Conservation (phyloP, 106 monocot species). For the Apostasia shenzhenica region DNA sequence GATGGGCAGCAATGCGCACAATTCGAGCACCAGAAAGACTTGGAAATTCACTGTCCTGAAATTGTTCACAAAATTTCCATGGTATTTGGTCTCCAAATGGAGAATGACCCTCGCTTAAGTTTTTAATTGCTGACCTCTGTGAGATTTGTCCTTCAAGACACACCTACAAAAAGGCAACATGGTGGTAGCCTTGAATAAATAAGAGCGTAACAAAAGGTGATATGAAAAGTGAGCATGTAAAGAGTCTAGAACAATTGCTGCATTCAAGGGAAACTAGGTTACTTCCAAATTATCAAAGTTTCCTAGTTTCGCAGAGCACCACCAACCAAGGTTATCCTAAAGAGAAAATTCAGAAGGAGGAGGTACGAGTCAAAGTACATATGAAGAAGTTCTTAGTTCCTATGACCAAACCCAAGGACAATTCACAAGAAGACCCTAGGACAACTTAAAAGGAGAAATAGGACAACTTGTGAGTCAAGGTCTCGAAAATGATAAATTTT, state of each 20-base stretch:
- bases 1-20: slow-evolving; percentile 96
- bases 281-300: background rate
- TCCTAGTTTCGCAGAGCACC: too few relatives aligned
- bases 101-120: slow-evolving; percentile 63
- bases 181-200: background rate
- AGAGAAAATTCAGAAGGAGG: too few relatives aligned
- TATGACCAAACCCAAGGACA: too few relatives aligned
- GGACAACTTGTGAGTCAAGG: too few relatives aligned
- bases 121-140: slow-evolving; percentile 66
- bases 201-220: background rate
- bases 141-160: slow-evolving; percentile 98
- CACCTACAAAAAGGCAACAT: slow-evolving; percentile 37
- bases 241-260: too few relatives aligned
- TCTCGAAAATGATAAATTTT: too few relatives aligned
- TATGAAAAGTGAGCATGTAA: background rate
- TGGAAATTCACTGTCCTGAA: slow-evolving; percentile 82
- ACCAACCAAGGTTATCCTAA: too few relatives aligned
- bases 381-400: too few relatives aligned
- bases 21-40: slow-evolving; percentile 89
- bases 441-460: too few relatives aligned
- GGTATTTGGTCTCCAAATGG: slow-evolving; percentile 93
- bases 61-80: slow-evolving; percentile 97
- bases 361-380: too few relatives aligned
- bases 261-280: background rate
- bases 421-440: too few relatives aligned